Base-by-base conservation (phyloP, 2,329 filamentous ascomycete genomes). In the Teratosphaeria epicoccoides region DNA sequence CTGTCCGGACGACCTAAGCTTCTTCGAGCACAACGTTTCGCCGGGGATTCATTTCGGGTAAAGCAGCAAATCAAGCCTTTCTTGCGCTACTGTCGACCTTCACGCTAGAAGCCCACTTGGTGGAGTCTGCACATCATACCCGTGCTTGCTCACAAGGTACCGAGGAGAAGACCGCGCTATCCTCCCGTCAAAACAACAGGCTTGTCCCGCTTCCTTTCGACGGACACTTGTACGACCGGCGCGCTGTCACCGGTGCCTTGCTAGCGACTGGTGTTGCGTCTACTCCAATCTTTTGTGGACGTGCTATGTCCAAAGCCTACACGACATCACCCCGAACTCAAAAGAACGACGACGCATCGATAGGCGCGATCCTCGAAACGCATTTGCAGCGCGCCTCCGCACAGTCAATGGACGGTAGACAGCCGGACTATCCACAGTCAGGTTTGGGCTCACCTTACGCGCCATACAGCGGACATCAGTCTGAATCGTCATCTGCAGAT, bases 401-500 rank as follows among this genome's bases (percentile, higher is more conserved):
- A 63, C 70, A 72, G 73, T 74, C 73, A 73, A 76, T 76, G 74
- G 74, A 76, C 71, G 73, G 69, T 71, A 72, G 73, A 66, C 73
- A 75, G 71, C 64, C 71, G 64, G 73, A 76, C 52, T 76, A 76
- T 63, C 59, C 64, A 60, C 69, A 76, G 72, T 73, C 73, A 76
- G 74, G 74, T 76, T 74, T 76, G 73, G 72, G 67, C 68, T 71
- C 71, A 69, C 76, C 76, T 69, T 76, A 76, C 71, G 62, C 65
- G 58, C 69, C 73, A 56, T 77, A 77, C 63, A 68, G 68, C 65
- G 73, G 75, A 68, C 67, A 80, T 73, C 80, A 84, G 78, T 90
- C 88, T 89, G 88, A 94, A 85, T 83, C 79, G 71, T 81, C 84
- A 57, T 69, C 79, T 75, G 82, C 86, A 93, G 90, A 95, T 85